A percentile compares a stretch with the other conserved stretches of the same genome.
phyloP scores from a whole-genome alignment of 495 filamentous ascomycete genomes.

The Penicillium dipodomyicola region DNA sequence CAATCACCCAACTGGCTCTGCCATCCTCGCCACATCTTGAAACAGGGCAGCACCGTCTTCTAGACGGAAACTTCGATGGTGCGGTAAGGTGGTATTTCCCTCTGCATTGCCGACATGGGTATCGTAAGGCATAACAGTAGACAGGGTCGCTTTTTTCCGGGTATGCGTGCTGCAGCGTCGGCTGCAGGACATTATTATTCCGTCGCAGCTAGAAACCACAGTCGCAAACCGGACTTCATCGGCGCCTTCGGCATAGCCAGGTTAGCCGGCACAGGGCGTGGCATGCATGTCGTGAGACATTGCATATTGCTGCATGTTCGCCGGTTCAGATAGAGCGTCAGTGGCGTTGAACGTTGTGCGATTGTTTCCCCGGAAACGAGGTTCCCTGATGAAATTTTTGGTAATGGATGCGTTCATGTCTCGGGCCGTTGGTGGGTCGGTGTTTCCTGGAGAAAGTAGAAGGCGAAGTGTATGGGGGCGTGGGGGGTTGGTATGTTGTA shows the following conservation, averaged over 20 bases:
- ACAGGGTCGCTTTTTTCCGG: background rate
- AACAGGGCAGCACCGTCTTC: background rate
- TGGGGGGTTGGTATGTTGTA: background rate
- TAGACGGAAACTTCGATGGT: background rate
- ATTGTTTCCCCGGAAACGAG: background rate
- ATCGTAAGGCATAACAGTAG: background rate
- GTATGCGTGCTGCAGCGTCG: background rate
- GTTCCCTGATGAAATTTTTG: background rate
- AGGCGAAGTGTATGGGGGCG: background rate
- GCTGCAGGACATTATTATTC: background rate
- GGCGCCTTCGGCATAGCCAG: background rate
- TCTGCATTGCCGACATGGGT: background rate
- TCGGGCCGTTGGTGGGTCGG: background rate
- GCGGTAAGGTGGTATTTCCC: background rate
- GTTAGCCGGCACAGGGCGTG: background rate
- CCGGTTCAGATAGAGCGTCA: background rate
- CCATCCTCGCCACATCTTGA: background rate
- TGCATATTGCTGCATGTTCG: background rate
- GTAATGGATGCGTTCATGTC: background rate
- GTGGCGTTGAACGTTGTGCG: background rate
- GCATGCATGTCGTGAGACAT: background rate
- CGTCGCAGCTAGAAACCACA: background rate
- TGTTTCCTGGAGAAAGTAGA: background rate
- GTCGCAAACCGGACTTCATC: background rate
- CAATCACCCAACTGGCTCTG: background rate